Evolutionary conservation across 306 rosid genomes (phyloP), one percentile per base, ranked within the genome.

Genomic region (Vigna radiata): DNA sequence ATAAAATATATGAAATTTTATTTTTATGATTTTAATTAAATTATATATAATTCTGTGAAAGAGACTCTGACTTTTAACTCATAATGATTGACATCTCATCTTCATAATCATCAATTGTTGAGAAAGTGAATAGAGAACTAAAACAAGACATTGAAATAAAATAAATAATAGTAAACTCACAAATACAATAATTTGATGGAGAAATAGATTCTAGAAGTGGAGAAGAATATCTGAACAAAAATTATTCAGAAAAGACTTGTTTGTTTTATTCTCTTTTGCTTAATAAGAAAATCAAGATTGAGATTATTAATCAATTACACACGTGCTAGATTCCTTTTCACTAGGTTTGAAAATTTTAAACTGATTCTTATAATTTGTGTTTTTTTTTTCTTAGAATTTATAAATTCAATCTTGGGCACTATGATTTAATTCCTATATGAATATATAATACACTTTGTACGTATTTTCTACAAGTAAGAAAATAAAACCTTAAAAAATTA

Each of bases 251-350:
- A 44, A 27, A 16, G 17, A 60, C 37, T 15, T 29, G 0, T 60
- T 60, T 60, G 19, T 60, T 60, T 60, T 29, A 29, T 60, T 60
- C 78, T 47, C 12, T 33, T 75, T 31, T 47, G 49, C 39, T 74
- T 73, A 29, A 7, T 29, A 13, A 23, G 49, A 61, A 73, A 73
- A 39, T 41, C 68, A 41, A n/a, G 19, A 31, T 50, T 50, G 7
- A 31, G 27, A 41, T 55, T 16, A 56, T 58, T 56, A 15, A 73
- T 16, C 56, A 44, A 69, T 19, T 21, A 67, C 54, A 63, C 66
- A 53, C 66, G 66, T 23, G 11, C 8, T 36, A 31, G 5, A 39
- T 65, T 76, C 17, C 23, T 65, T 66, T 37, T 56, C 36, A 16
- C n/a, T 0, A 11, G 5, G 33, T 75, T 31, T 31, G 27, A 49